Percentiles rank a stretch among this genome's conserved stretches.
These are phyloP conservation scores for Gossypium longicalyx DNA, from an alignment of 345 rosid genomes.

Conservation along the genomic window DNA sequence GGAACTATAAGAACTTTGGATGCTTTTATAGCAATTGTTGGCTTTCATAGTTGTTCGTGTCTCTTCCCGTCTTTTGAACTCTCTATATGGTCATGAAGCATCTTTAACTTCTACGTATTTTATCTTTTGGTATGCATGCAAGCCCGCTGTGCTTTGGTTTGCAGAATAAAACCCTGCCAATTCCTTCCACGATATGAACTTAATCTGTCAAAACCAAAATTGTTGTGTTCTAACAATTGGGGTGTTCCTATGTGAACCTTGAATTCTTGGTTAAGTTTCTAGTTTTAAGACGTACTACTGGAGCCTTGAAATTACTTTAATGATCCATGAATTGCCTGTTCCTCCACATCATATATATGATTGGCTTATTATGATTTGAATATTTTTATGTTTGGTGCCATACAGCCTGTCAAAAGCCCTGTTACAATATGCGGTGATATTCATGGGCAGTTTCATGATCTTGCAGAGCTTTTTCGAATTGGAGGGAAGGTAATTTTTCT, in stretches of 20 bases:
- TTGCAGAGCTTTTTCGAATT: constrained; percentile 94
- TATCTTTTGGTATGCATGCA: neutral
- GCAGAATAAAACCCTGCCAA: neutral
- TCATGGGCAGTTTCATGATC: constrained; percentile 97
- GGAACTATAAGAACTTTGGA: neutral
- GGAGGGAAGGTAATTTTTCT: constrained; percentile 74
- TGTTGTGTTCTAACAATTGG: neutral
- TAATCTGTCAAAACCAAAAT: neutral
- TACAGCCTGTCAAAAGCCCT: constrained; percentile 92
- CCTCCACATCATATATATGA: neutral
- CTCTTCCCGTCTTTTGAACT: neutral
- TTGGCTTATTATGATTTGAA: neutral
- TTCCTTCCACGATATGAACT: neutral
- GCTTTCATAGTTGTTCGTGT: neutral
- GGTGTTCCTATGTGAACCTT: neutral
- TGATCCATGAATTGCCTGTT: neutral
- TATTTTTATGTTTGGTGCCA: neutral
- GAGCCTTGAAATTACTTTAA: neutral
- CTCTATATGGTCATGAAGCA: too few species aligned
- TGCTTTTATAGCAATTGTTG: neutral
- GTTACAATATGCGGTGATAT: constrained; percentile 97
- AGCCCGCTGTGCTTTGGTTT: neutral
- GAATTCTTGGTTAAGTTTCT: neutral
- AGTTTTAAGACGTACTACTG: neutral
- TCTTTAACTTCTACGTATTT: neutral